These are phyloP conservation scores for Kodamaea ohmeri DNA, from an alignment of 1,139 yeast genomes.

Conservation along the genomic window DNA sequence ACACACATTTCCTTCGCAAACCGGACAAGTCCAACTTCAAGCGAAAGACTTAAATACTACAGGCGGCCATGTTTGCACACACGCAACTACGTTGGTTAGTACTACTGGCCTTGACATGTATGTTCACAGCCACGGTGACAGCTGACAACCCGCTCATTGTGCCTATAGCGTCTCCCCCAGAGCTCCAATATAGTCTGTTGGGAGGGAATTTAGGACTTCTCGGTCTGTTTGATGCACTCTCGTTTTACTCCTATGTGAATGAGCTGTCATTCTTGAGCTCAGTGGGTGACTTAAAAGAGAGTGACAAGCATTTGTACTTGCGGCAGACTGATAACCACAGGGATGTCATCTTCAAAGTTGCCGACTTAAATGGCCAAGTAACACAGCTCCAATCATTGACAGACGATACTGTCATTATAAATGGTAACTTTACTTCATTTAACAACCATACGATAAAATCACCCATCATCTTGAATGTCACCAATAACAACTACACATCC, in stretches of 20 bases:
- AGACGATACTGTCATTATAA: slow-evolving; percentile 36
- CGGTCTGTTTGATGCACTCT: slow-evolving; percentile 63
- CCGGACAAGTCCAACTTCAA: background rate
- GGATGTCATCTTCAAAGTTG: slow-evolving; percentile 25
- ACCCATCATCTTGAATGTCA: slow-evolving; percentile 55
- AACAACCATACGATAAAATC: slow-evolving; percentile 39
- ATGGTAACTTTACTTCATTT: slow-evolving; percentile 42
- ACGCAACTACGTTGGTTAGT: slow-evolving; percentile 5
- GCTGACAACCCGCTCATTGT: slow-evolving; percentile 4
- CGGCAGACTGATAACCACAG: slow-evolving; percentile 30
- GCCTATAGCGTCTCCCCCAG: slow-evolving; percentile 21
- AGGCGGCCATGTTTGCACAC: slow-evolving; percentile 1
- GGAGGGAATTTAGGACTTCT: slow-evolving; percentile 55
- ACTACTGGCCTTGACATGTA: slow-evolving; percentile 1
- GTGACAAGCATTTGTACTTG: slow-evolving; percentile 25
- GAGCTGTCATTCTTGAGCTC: slow-evolving; percentile 32
- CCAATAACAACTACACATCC: slow-evolving; percentile 40
- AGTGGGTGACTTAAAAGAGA: slow-evolving; percentile 13
- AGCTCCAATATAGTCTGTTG: slow-evolving; percentile 28
- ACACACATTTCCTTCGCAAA: background rate
- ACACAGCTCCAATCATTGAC: slow-evolving; percentile 27
- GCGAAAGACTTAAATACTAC: background rate
- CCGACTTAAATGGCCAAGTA: slow-evolving; percentile 33
- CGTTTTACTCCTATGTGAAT: slow-evolving; percentile 56
- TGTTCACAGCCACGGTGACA: background rate